Evolutionary conservation across 139 green algal genomes (phyloP).

Genomic region (Chlorella sp.): DNA sequence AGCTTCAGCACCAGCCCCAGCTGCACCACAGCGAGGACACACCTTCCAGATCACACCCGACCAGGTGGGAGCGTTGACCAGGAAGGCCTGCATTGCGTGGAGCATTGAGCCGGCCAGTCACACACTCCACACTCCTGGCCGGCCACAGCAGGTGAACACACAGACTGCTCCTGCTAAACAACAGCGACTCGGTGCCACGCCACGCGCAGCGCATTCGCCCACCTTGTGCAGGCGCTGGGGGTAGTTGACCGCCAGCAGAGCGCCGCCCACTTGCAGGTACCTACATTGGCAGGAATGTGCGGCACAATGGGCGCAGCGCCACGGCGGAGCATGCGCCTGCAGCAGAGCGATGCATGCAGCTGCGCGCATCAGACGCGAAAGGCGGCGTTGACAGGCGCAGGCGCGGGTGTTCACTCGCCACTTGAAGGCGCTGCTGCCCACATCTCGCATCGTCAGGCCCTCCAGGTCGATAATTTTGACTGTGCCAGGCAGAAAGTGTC

Average conservation of each 20-base stretch:
- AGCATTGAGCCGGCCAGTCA: too few species aligned
- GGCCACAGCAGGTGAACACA: too few species aligned
- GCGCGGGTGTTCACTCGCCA: neutral
- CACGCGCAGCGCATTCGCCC: too few species aligned
- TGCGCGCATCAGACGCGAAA: neutral
- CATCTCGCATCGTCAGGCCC: constrained; percentile 31
- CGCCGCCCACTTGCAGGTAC: constrained; percentile 26
- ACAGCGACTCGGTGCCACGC: too few species aligned
- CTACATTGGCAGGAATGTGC: neutral
- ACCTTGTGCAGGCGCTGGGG: constrained; percentile 46
- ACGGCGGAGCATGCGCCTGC: too few species aligned
- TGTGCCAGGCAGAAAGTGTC: neutral
- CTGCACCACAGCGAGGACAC: too few species aligned
- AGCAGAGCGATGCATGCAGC: too few species aligned
- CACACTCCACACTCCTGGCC: too few species aligned
- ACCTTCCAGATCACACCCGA: constrained; percentile 18
- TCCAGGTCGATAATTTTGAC: constrained; percentile 40
- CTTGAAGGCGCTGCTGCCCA: constrained; percentile 22
- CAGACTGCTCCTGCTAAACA: too few species aligned
- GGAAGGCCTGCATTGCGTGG: neutral
- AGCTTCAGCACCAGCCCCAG: too few species aligned
- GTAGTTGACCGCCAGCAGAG: constrained; percentile 40
- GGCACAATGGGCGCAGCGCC: too few species aligned
- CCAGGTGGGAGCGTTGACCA: constrained; percentile 29
- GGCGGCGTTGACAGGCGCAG: too few species aligned